Evolutionary conservation across 129 eudicot species (phyloP).

Genomic region (Flaveria sonorensis): DNA sequence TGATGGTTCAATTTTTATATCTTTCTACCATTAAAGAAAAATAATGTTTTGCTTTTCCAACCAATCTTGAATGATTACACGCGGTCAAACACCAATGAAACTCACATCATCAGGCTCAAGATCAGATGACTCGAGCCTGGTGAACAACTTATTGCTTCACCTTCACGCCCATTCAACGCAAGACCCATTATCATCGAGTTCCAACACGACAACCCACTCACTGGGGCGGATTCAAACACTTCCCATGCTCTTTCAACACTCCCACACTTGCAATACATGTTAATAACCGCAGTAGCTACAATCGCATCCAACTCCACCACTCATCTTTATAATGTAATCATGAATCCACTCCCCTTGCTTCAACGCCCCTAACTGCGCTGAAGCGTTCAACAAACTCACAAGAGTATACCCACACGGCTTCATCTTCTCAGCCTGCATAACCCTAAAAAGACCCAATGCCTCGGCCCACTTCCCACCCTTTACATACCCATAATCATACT

Average conservation of each 20-base stretch:
- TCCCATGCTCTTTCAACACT: constrained; percentile 45
- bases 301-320: constrained; percentile 44
- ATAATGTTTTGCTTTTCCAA: constrained; percentile 46
- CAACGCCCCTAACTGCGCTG: constrained; percentile 57
- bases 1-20: constrained; percentile 50
- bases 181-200: constrained; percentile 71
- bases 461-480: constrained; percentile 56
- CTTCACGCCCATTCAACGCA: constrained; percentile 55
- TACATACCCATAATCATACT: constrained; percentile 71
- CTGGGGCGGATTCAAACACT: constrained; percentile 43
- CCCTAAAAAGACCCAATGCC: constrained; percentile 51
- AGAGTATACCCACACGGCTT: constrained; percentile 49
- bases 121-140: constrained; percentile 36
- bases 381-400: constrained; percentile 68
- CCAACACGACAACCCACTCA: constrained; percentile 61
- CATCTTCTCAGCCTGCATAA: constrained; percentile 49
- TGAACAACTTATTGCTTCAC: constrained; percentile 50
- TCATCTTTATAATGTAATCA: constrained; percentile 47
- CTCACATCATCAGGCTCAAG: constrained; percentile 53
- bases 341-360: constrained; percentile 76
- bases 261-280: constrained; percentile 82
- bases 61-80: constrained; percentile 54
- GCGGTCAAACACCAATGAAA: constrained; percentile 63
- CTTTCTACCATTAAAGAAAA: constrained; percentile 47
- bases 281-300: constrained; percentile 52